phyloP scores from a whole-genome alignment of 2,329 filamentous ascomycete species.

The Colletotrichum coccodes region DNA sequence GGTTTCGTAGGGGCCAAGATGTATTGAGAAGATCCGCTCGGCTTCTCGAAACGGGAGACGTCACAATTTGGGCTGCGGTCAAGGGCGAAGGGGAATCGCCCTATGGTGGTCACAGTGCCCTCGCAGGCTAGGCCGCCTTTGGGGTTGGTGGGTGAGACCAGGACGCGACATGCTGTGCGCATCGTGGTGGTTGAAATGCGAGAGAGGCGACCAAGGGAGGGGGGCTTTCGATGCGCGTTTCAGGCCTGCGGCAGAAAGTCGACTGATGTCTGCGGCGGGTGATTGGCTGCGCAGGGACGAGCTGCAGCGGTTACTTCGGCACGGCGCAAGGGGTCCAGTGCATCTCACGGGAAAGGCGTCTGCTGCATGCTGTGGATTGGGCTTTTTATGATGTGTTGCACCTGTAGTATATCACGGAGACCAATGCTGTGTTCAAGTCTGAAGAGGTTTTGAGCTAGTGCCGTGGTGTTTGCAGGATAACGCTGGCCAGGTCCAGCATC shows the following conservation, averaged over 20 bases:
- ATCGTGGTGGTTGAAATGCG: conserved; percentile 19
- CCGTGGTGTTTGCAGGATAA: not conserved
- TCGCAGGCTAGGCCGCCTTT: conserved; percentile 27
- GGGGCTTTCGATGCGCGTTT: conserved; percentile 29
- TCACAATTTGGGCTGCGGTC: conserved; percentile 36
- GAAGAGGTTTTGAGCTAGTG: not conserved
- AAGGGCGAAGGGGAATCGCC: conserved; percentile 34
- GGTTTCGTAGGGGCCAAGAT: conserved; percentile 14
- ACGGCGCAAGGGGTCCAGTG: conserved; percentile 18
- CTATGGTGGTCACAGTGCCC: conserved; percentile 33
- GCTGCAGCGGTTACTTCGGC: conserved; percentile 30
- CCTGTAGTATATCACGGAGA: not conserved
- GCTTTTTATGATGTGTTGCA: not conserved
- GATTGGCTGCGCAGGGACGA: conserved; percentile 23
- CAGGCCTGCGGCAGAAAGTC: conserved; percentile 38
- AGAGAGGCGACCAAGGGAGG: conserved; percentile 13
- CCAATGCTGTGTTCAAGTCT: not conserved
- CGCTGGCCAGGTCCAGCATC: conserved; percentile 1
- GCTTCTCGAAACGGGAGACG: conserved; percentile 41
- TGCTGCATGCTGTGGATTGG: not conserved
- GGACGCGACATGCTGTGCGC: conserved; percentile 22
- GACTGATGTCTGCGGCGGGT: conserved; percentile 28
- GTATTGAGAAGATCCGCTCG: conserved; percentile 25
- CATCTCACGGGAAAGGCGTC: not conserved
- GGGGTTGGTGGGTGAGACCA: conserved; percentile 25